Percentiles rank a stretch among this genome's conserved stretches.
phyloP scores from a whole-genome alignment of 2,329 filamentous ascomycete species.

The Trichoderma arundinaceum region DNA sequence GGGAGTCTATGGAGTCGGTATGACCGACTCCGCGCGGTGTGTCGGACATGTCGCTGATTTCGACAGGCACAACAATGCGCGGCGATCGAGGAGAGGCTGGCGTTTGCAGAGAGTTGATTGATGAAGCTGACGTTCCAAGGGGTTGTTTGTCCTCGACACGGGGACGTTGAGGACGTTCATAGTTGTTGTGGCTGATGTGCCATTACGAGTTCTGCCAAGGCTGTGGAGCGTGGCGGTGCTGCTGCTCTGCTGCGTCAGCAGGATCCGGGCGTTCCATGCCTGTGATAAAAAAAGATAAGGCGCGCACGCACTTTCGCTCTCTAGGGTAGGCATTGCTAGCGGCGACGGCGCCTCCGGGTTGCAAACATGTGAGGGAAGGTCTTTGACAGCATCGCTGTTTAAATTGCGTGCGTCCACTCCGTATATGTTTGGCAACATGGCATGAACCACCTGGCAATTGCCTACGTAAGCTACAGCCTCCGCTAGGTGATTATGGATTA shows the following conservation, averaged over 20 bases:
- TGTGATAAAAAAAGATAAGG: constrained; percentile 8
- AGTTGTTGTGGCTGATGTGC: constrained; percentile 29
- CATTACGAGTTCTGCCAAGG: constrained; percentile 24
- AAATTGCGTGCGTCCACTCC: no score
- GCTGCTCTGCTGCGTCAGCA: constrained; percentile 19
- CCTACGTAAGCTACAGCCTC: no score
- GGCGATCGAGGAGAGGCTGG: constrained; percentile 19
- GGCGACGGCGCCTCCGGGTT: no score
- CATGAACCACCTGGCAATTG: no score
- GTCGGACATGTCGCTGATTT: constrained; percentile 54
- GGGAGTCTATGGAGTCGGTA: constrained; percentile 60
- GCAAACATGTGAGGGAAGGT: no score
- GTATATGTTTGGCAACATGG: no score
- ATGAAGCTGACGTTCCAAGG: constrained; percentile 28
- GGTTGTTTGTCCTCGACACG: constrained; percentile 25
- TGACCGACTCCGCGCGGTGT: constrained; percentile 52
- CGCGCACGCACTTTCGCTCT: not conserved
- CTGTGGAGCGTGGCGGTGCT: constrained; percentile 24
- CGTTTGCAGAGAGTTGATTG: constrained; percentile 6
- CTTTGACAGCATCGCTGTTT: no score
- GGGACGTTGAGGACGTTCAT: constrained; percentile 18
- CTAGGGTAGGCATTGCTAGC: constrained; percentile 17
- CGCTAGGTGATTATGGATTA: no score
- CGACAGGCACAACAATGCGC: constrained; percentile 35
- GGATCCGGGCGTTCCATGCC: constrained; percentile 16